These are phyloP conservation scores for Chaetomium fimeti DNA, from an alignment of 495 filamentous ascomycete species.

Conservation along the genomic window DNA sequence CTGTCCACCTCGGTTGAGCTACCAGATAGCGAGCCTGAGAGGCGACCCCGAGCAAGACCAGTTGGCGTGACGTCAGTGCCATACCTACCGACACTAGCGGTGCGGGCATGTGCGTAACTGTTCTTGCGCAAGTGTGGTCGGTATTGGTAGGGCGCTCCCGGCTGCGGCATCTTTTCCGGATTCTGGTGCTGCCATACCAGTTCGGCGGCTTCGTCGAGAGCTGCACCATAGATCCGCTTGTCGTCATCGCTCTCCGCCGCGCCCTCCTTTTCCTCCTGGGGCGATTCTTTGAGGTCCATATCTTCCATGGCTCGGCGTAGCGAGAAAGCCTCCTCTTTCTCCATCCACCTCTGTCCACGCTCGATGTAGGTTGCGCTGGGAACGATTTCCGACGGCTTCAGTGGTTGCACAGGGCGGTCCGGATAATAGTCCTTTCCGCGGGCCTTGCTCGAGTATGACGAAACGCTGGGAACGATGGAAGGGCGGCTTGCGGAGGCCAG, in stretches of 20 bases:
- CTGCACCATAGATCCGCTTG: conserved; percentile 64
- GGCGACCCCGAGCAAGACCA: conserved; percentile 48
- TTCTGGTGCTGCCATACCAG: conserved; percentile 83
- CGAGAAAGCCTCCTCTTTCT: conserved; percentile 78
- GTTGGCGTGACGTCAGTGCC: conserved; percentile 48
- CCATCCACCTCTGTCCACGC: conserved; percentile 76
- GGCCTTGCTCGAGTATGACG: conserved; percentile 42
- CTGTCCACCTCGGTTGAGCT: conserved; percentile 50
- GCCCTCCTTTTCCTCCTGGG: conserved; percentile 27
- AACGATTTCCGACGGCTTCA: conserved; percentile 51
- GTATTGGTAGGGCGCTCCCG: conserved; percentile 64
- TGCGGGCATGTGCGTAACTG: conserved; percentile 61
- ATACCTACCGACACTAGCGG: conserved; percentile 56
- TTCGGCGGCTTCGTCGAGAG: conserved; percentile 82
- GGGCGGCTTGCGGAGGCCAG: conserved; percentile 32
- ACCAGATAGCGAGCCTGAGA: conserved; percentile 49
- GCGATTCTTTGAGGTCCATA: conserved; percentile 50
- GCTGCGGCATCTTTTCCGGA: conserved; percentile 52
- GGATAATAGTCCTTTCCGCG: conserved; percentile 49
- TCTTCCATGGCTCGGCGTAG: conserved; percentile 77
- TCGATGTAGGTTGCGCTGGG: conserved; percentile 71
- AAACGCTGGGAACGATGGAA: conserved; percentile 41
- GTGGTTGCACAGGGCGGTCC: conserved; percentile 37
- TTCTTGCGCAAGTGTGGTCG: conserved; percentile 59
- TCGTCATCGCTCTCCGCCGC: conserved; percentile 56